Percentiles rank a stretch among this genome's conserved stretches.
phyloP scores from a whole-genome alignment of 495 filamentous ascomycete genomes.

The Aspergillus saccharolyticus region DNA sequence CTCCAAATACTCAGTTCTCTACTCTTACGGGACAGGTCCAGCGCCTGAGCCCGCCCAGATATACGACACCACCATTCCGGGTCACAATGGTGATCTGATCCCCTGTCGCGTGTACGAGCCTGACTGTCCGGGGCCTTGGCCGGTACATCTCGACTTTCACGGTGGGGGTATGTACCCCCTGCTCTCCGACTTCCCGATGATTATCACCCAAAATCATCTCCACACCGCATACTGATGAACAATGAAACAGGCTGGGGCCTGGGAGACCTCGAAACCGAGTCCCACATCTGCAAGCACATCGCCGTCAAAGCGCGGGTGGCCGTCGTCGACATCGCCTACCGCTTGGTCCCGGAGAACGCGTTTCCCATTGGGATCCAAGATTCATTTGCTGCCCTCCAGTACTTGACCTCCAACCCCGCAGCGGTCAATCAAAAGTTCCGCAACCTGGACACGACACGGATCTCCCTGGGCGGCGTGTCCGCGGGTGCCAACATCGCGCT shows the following conservation, averaged over 20 bases:
- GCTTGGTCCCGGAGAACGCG: slow-evolving; percentile 42
- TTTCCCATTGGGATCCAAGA: slow-evolving; percentile 46
- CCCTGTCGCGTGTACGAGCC: slow-evolving; percentile 43
- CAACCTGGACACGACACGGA: slow-evolving; percentile 36
- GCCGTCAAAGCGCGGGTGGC: slow-evolving; percentile 35
- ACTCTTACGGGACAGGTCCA: slow-evolving; percentile 27
- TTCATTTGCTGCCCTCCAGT: slow-evolving; percentile 39
- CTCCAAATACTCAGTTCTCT: slow-evolving; percentile 27
- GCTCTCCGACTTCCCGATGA: too few relatives aligned
- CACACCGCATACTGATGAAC: too few relatives aligned
- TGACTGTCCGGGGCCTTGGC: slow-evolving; percentile 36
- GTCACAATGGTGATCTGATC: slow-evolving; percentile 37
- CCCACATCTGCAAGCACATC: slow-evolving; percentile 31
- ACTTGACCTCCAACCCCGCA: slow-evolving; percentile 12
- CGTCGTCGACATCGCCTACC: slow-evolving; percentile 49
- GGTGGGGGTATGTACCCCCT: slow-evolving; percentile 24
- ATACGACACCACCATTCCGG: slow-evolving; percentile 32
- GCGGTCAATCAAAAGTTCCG: slow-evolving; percentile 31
- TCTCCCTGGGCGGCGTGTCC: slow-evolving; percentile 48
- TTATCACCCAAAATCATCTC: too few relatives aligned
- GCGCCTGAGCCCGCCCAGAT: slow-evolving; percentile 23
- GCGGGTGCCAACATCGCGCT: slow-evolving; percentile 44
- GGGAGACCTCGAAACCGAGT: slow-evolving; percentile 40
- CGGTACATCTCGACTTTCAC: slow-evolving; percentile 46
- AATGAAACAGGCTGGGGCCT: slow-evolving; percentile 41